phyloP scores from a whole-genome alignment of 1,139 yeast species.

The Yamadazyma diospyri region DNA sequence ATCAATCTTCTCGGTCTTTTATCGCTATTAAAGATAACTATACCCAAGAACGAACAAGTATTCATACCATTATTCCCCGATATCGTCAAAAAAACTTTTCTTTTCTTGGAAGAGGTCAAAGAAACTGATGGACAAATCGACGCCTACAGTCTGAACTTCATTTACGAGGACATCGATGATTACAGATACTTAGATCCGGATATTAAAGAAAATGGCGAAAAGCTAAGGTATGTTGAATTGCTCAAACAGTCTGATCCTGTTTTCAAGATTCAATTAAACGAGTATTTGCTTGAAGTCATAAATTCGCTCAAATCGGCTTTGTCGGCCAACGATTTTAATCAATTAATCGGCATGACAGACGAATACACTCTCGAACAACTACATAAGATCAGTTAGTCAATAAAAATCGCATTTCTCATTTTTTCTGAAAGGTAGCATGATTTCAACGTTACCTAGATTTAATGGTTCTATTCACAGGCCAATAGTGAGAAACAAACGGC shows the following conservation, averaged over 20 bases:
- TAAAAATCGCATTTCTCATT: background rate
- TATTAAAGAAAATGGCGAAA: slow-evolving; percentile 56
- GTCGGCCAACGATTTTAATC: slow-evolving; percentile 23
- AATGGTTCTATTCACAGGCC: too few species aligned
- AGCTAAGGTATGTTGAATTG: slow-evolving; percentile 47
- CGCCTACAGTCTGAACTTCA: slow-evolving; percentile 56
- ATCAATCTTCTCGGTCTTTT: slow-evolving; percentile 59
- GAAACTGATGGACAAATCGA: slow-evolving; percentile 62
- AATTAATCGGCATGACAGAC: slow-evolving; percentile 26
- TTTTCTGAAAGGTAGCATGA: background rate
- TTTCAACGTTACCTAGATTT: background rate
- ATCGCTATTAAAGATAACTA: slow-evolving; percentile 30
- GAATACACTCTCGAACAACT: slow-evolving; percentile 34
- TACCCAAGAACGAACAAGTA: slow-evolving; percentile 21
- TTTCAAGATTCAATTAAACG: slow-evolving; percentile 45
- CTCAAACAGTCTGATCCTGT: slow-evolving; percentile 54
- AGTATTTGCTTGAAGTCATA: slow-evolving; percentile 22
- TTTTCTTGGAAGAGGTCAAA: slow-evolving; percentile 69
- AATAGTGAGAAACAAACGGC: too few species aligned
- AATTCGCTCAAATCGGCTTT: slow-evolving; percentile 19
- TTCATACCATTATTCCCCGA: slow-evolving; percentile 25
- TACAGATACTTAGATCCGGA: slow-evolving; percentile 44
- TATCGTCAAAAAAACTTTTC: slow-evolving; percentile 52
- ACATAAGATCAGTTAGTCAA: slow-evolving; percentile 6
- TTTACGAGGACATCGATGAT: slow-evolving; percentile 52